Conservation (phyloP, 768 basidiomycete genomes). For the Suillus spraguei region DNA sequence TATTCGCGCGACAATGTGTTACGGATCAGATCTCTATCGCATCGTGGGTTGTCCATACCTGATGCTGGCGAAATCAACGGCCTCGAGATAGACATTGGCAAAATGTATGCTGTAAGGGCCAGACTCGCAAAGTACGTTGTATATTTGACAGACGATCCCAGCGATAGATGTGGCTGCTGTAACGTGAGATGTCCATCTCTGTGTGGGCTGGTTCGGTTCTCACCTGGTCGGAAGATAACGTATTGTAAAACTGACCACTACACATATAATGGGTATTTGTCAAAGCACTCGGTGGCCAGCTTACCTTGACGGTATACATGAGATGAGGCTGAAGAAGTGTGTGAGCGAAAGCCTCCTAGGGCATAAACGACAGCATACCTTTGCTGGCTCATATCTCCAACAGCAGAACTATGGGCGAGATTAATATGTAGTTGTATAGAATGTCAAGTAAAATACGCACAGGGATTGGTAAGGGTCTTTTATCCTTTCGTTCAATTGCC, state of each 20-base stretch:
- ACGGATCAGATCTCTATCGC: not conserved
- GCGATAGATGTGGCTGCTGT: constrained; percentile 50
- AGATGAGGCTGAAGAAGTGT: constrained; percentile 65
- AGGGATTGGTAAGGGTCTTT: constrained; percentile 69
- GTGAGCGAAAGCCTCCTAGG: constrained; percentile 2
- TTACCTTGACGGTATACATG: constrained; percentile 84
- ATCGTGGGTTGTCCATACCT: constrained; percentile 44
- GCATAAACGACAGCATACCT: constrained; percentile 40
- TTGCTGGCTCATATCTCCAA: constrained; percentile 81
- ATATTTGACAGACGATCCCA: constrained; percentile 77
- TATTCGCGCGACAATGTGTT: constrained; percentile 27
- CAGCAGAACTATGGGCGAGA: constrained; percentile 63
- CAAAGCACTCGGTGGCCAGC: constrained; percentile 8
- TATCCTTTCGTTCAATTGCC: constrained; percentile 81
- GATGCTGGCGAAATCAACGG: constrained; percentile 80
- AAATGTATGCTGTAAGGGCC: constrained; percentile 59
- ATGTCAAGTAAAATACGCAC: constrained; percentile 38
- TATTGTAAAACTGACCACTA: constrained; percentile 92
- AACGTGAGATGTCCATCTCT: not conserved
- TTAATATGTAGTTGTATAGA: constrained; percentile 1
- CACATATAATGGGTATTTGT: constrained; percentile 5
- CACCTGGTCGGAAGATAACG: constrained; percentile 68
- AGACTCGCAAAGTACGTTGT: constrained; percentile 68
- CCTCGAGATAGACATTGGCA: constrained; percentile 71
- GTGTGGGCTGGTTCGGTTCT: not conserved